Conservation (phyloP, 2,329 filamentous ascomycete species). For the Epichloe sibirici region DNA sequence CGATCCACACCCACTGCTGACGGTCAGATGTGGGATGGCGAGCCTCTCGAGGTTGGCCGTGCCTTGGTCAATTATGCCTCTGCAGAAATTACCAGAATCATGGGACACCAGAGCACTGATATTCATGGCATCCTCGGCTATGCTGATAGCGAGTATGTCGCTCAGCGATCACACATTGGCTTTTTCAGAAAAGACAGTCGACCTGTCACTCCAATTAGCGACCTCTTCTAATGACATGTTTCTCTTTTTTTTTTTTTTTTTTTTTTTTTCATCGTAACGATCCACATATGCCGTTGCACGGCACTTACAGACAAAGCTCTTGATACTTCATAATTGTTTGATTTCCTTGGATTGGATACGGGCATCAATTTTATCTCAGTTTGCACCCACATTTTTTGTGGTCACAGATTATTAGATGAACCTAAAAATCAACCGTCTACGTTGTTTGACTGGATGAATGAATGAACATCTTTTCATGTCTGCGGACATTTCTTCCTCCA, state of each 20-base stretch:
- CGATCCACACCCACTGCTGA: slow-evolving; percentile 26
- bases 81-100: slow-evolving; percentile 70
- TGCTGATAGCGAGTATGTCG: slow-evolving; percentile 89
- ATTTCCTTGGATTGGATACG: neutral
- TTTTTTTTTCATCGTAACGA: neutral
- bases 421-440: neutral
- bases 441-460: neutral
- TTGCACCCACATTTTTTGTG: neutral
- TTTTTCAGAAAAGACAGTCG: slow-evolving; percentile 49
- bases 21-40: slow-evolving; percentile 36
- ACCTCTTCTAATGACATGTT: slow-evolving; percentile 5
- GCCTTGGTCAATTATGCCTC: slow-evolving; percentile 91
- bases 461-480: neutral
- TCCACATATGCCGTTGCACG: neutral
- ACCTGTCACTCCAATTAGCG: slow-evolving; percentile 34
- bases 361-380: neutral
- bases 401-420: neutral
- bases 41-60: slow-evolving; percentile 64
- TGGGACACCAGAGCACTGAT: slow-evolving; percentile 69
- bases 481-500: neutral
- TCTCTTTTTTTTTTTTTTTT: neutral
- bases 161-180: slow-evolving; percentile 75
- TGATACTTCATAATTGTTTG: neutral
- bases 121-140: slow-evolving; percentile 76
- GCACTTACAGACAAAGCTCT: neutral